Conservation (phyloP, 768 basidiomycete genomes). For the Lentinula guzmanii region DNA sequence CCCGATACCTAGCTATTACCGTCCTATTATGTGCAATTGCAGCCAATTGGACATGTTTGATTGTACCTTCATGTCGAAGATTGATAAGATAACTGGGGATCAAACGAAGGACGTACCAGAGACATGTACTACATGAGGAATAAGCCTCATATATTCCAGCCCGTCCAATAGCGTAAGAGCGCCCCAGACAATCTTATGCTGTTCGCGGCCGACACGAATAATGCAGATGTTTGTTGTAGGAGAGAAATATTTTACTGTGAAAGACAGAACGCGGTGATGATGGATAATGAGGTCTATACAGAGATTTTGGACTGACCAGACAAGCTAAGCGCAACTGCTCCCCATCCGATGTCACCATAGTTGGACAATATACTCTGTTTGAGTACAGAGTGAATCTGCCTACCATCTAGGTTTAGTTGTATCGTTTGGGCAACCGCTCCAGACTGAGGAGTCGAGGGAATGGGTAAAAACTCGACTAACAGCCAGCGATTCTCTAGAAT, state of each 20-base stretch:
- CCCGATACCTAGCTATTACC: constrained; percentile 62
- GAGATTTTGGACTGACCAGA: constrained; percentile 40
- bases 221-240: constrained; percentile 80
- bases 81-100: background rate
- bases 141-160: constrained; percentile 51
- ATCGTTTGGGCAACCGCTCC: background rate
- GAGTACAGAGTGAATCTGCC: constrained; percentile 62
- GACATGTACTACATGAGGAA: constrained; percentile 76
- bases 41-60: constrained; percentile 77
- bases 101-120: constrained; percentile 49
- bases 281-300: background rate
- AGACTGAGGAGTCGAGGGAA: constrained; percentile 17
- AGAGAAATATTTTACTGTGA: constrained; percentile 82
- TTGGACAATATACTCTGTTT: constrained; percentile 63
- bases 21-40: constrained; percentile 71
- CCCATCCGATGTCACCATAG: constrained; percentile 88
- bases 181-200: constrained; percentile 76
- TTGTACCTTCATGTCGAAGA: constrained; percentile 52
- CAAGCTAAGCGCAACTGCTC: constrained; percentile 65
- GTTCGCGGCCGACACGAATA: constrained; percentile 78
- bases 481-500: constrained; percentile 75
- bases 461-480: constrained; percentile 73
- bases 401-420: constrained; percentile 40
- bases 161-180: constrained; percentile 63
- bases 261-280: background rate